Evolutionary conservation across 2,329 filamentous ascomycete species (phyloP), one percentile per base, ranked within the genome.

Genomic region (Diaporthe vaccinii): DNA sequence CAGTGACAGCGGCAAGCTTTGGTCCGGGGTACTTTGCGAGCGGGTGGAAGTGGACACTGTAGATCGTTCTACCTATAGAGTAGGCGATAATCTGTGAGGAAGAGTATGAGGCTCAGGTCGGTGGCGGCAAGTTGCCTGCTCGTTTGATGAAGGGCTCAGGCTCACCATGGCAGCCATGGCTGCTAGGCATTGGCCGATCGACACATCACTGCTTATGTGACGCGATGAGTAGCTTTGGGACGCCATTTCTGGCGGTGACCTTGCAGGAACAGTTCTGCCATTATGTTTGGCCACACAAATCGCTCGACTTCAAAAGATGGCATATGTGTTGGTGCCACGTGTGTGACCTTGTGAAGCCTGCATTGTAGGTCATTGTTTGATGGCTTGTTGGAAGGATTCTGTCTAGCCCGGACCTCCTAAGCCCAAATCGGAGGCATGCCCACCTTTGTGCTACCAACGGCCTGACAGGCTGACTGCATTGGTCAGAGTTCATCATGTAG

Each of bases 11-110:
- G n/a, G 72, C 72, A 31, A 74, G 49, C 17, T 49, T 58, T 22
- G 72, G 61, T 1, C 72, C 72, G 20, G 72, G 72, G 14, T 68
- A 68, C 28, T 68, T 74, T 5, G 61, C 28, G 10, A 74, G 59
- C 5, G 36, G 72, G 51, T 74, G 72, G n/a, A 67, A 59, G 2
- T 49, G 22, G 25, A 72, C 3, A 46, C 61, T 72, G 39, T 72
- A 72, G 46, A 25, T 41, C 1, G 22, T n/a, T 74, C 73, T 41
- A 59, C 10, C 73, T 74, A 31, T 25, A 41, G 28, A 28, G 17
- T 51, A 73, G 28, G 62, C n/a, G 22, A n/a, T 36, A 3, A 62
- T 22, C 70, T 73, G n/a, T n/a, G 28, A 14, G 12, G 51, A 28
- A n/a, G 10, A 53, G 4, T 14, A 28, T 53, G 8, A 53, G 51